A percentile compares a stretch with the other conserved stretches of the same genome.
Conservation (phyloP, 2,329 filamentous ascomycete species). For the Drechslerella stenobrocha region DNA sequence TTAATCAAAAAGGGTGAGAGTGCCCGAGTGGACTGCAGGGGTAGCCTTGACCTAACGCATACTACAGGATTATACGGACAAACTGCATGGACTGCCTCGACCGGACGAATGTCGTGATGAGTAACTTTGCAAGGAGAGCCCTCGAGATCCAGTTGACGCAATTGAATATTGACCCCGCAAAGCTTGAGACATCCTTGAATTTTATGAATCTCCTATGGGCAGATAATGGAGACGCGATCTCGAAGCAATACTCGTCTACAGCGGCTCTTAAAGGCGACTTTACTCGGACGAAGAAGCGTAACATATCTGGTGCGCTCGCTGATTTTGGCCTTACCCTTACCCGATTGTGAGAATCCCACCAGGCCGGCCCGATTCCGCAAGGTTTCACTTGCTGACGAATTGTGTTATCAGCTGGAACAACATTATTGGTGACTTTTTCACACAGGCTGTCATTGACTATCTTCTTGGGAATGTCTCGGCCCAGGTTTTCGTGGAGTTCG, state of each 20-base stretch:
- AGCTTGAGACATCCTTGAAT: constrained; percentile 80
- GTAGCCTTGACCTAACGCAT: constrained; percentile 61
- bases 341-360: constrained; percentile 61
- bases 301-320: constrained; percentile 87
- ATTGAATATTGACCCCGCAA: constrained; percentile 74
- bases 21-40: constrained; percentile 55
- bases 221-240: constrained; percentile 94
- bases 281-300: constrained; percentile 83
- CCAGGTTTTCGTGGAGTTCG: constrained; percentile 89
- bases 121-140: constrained; percentile 80
- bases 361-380: not conserved
- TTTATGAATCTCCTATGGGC: constrained; percentile 92
- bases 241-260: constrained; percentile 92
- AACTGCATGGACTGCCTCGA: constrained; percentile 99
- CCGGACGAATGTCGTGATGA: constrained; percentile 93
- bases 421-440: constrained; percentile 97
- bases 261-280: constrained; percentile 96
- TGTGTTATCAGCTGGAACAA: constrained; percentile 68
- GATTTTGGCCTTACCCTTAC: constrained; percentile 88
- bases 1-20: constrained; percentile 25
- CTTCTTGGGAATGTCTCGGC: constrained; percentile 84
- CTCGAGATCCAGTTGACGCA: constrained; percentile 76
- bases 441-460: constrained; percentile 92
- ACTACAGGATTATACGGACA: constrained; percentile 69
- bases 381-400: constrained; percentile 14